These are phyloP conservation scores for Zygosaccharomyces bisporus DNA, from an alignment of 805 yeast species.

Conservation along the genomic window DNA sequence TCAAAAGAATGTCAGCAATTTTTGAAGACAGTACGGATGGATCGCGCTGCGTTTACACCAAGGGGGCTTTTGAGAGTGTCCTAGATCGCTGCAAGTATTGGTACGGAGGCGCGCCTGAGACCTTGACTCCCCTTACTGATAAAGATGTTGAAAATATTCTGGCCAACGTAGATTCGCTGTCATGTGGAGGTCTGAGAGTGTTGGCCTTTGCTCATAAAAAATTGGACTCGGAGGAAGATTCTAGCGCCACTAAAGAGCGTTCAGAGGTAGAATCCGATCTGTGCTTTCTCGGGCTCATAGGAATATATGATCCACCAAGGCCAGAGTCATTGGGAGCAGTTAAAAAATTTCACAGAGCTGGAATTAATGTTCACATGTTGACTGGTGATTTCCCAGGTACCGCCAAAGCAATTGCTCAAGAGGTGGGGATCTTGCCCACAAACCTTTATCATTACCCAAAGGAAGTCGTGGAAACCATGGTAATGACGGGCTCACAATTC, in stretches of 20 bases:
- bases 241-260: constrained; percentile 28
- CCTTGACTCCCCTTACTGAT: constrained; percentile 46
- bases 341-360: constrained; percentile 75
- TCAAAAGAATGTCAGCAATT: constrained; percentile 84
- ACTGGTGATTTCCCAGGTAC: constrained; percentile 93
- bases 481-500: constrained; percentile 79
- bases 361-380: constrained; percentile 97
- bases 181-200: constrained; percentile 81
- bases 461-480: constrained; percentile 50
- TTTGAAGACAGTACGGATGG: constrained; percentile 55
- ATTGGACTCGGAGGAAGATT: constrained; percentile 33
- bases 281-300: constrained; percentile 78
- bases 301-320: constrained; percentile 98
- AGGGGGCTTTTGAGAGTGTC: constrained; percentile 87
- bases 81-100: constrained; percentile 58
- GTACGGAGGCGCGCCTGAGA: constrained; percentile 51
- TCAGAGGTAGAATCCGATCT: constrained; percentile 53
- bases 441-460: constrained; percentile 41
- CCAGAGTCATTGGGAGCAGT: constrained; percentile 76
- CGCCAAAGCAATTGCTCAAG: constrained; percentile 78
- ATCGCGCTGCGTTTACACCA: constrained; percentile 60
- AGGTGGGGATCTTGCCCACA: constrained; percentile 79
- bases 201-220: constrained; percentile 62
- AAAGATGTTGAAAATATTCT: constrained; percentile 45
- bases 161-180: constrained; percentile 59